Evolutionary conservation across 2,329 filamentous ascomycete species (phyloP).

Genomic region (Arthrobotrys iridis): DNA sequence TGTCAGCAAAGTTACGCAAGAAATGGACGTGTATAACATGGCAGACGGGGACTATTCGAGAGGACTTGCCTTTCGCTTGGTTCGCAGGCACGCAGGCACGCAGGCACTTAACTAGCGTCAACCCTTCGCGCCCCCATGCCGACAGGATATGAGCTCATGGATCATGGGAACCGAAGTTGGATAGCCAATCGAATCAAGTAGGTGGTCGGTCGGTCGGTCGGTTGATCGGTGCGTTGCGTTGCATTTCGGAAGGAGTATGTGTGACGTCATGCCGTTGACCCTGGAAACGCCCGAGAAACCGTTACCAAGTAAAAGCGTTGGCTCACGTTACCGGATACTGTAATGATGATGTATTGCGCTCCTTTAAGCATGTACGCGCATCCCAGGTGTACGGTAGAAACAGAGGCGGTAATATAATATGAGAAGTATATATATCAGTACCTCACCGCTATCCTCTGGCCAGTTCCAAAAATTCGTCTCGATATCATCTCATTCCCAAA

Average conservation of each 20-base stretch:
- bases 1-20: slow-evolving; percentile 21
- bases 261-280: neutral
- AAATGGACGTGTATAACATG: slow-evolving; percentile 36
- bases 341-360: slow-evolving; percentile 10
- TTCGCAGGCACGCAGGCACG: slow-evolving; percentile 12
- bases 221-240: neutral
- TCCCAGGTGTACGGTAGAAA: neutral
- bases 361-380: slow-evolving; percentile 2
- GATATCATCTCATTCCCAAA: too few relatives aligned
- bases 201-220: neutral
- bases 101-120: too few relatives aligned
- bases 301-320: neutral
- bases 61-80: slow-evolving; percentile 9
- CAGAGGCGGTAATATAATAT: neutral
- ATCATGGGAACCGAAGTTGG: too few relatives aligned
- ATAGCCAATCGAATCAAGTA: too few relatives aligned
- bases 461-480: too few relatives aligned
- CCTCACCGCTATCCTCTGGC: too few relatives aligned
- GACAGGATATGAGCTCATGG: too few relatives aligned
- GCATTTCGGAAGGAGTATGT: neutral
- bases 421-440: neutral
- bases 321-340: neutral
- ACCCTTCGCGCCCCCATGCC: too few relatives aligned
- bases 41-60: neutral
- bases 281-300: neutral